These are phyloP conservation scores for Rubia yunnanensis DNA, from an alignment of 257 asterid species.

Conservation along the genomic window DNA sequence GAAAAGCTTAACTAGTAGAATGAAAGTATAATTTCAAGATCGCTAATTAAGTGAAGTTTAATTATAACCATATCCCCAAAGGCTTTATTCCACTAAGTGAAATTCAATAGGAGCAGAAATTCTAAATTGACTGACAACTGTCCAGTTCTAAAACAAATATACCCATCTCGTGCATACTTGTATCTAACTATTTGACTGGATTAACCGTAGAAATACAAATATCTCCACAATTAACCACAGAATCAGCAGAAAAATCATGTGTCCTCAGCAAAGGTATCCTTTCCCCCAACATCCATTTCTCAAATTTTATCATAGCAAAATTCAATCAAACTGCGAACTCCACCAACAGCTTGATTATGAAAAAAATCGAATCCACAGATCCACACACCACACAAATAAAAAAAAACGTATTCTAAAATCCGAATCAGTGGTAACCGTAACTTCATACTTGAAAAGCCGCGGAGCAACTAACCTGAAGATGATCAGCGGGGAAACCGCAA, in stretches of 20 bases:
- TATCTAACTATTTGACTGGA: neutral
- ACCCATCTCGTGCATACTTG: neutral
- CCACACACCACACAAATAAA: neutral
- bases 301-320: neutral
- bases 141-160: neutral
- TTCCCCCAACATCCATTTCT: neutral
- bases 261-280: neutral
- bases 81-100: neutral
- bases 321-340: neutral
- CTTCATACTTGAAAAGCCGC: neutral
- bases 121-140: neutral
- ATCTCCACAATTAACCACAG: neutral
- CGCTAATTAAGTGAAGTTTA: neutral
- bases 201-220: neutral
- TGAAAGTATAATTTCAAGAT: neutral
- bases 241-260: neutral
- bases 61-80: neutral
- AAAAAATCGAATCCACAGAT: neutral
- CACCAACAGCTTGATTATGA: neutral
- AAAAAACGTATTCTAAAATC: neutral
- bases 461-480: slow-evolving; percentile 1
- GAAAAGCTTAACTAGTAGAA: neutral
- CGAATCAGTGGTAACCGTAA: neutral
- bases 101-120: neutral
- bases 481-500: neutral